Conservation (phyloP, 495 filamentous ascomycete genomes). For the Penicillium simplicissimum region DNA sequence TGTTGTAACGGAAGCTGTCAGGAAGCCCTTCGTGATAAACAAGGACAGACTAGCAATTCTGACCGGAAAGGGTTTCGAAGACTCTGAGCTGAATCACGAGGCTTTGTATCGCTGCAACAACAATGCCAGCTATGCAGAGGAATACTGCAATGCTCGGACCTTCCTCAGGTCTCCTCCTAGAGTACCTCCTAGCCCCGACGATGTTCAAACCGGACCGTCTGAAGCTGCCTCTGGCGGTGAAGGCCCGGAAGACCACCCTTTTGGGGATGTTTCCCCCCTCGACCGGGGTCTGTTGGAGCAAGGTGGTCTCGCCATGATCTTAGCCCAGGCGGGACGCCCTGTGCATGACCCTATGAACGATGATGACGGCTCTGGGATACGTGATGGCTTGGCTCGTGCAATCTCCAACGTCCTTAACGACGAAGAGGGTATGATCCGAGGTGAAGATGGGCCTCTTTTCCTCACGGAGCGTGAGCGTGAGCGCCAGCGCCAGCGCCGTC, state of each 20-base stretch:
- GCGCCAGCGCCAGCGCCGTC: slow-evolving; percentile 9
- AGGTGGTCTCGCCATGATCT: slow-evolving; percentile 41
- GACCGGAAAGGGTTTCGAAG: slow-evolving; percentile 47
- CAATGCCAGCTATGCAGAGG: slow-evolving; percentile 54
- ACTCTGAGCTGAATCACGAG: slow-evolving; percentile 66
- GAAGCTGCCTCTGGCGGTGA: slow-evolving; percentile 32
- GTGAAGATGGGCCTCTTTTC: slow-evolving; percentile 29
- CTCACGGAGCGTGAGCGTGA: slow-evolving; percentile 5
- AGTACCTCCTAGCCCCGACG: slow-evolving; percentile 60
- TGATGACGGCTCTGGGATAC: slow-evolving; percentile 27
- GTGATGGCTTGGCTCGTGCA: slow-evolving; percentile 38
- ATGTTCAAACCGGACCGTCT: slow-evolving; percentile 51
- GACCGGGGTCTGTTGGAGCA: slow-evolving; percentile 30
- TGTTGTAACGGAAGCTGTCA: slow-evolving; percentile 33
- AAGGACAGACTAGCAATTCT: slow-evolving; percentile 46
- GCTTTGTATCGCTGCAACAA: slow-evolving; percentile 82
- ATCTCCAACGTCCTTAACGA: slow-evolving; percentile 40
- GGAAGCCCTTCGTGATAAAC: slow-evolving; percentile 49
- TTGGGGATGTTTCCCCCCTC: slow-evolving; percentile 36
- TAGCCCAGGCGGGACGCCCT: slow-evolving; percentile 36
- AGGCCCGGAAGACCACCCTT: slow-evolving; percentile 32
- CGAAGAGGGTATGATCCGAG: slow-evolving; percentile 28
- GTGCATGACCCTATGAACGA: slow-evolving; percentile 25
- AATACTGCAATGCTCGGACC: slow-evolving; percentile 70
- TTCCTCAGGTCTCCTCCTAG: slow-evolving; percentile 46